These are phyloP conservation scores for Pneumocystis wakefieldiae DNA, from an alignment of 1,139 yeast species.

Conservation along the genomic window DNA sequence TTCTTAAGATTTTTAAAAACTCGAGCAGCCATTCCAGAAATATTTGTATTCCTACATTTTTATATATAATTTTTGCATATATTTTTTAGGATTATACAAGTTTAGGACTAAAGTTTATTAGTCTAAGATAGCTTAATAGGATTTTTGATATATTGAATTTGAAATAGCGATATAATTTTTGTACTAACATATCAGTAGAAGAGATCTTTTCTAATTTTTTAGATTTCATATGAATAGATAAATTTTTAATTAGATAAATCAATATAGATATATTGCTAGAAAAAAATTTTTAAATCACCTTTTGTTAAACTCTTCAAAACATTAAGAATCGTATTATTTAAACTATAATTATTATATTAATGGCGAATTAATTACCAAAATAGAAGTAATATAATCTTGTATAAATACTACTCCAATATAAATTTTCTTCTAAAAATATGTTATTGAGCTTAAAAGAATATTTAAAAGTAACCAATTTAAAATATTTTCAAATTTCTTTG, in stretches of 20 bases:
- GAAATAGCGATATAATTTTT: not conserved
- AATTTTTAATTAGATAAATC: constrained; percentile 29
- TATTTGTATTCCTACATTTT: not conserved
- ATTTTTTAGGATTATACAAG: not conserved
- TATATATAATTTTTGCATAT: not conserved
- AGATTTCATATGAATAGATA: constrained; percentile 57
- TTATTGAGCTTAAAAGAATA: constrained; percentile 63
- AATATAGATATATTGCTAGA: constrained; percentile 31
- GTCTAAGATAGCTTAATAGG: not conserved
- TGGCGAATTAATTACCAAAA: not conserved
- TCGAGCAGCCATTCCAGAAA: not conserved
- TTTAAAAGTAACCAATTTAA: constrained; percentile 49
- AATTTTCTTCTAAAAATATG: constrained; percentile 40
- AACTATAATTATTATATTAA: constrained; percentile 17
- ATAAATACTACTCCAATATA: constrained; percentile 52
- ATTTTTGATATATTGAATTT: not conserved
- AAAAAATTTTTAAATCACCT: constrained; percentile 44
- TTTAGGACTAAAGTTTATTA: not conserved
- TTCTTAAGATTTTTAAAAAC: not conserved
- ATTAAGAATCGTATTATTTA: constrained; percentile 41
- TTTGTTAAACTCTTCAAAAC: constrained; percentile 41
- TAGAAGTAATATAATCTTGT: constrained; percentile 64
- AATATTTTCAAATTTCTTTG: constrained; percentile 53
- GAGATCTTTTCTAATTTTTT: constrained; percentile 22
- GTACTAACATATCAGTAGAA: not conserved